Base-by-base conservation (phyloP, 805 yeast genomes). In the Torulaspora gathmanii region DNA sequence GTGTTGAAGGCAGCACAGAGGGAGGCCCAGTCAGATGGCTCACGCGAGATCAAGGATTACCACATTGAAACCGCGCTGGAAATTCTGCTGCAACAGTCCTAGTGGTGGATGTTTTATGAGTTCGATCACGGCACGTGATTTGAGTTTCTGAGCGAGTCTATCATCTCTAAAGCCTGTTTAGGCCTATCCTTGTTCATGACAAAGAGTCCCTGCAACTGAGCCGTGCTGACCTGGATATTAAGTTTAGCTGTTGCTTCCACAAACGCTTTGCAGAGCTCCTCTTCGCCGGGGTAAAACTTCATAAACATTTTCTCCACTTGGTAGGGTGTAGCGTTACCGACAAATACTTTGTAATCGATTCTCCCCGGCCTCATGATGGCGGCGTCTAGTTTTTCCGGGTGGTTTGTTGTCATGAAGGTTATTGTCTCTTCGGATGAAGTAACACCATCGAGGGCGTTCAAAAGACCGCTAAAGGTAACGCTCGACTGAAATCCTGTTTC, bases 331-430 rank as follows among this genome's bases (percentile, higher is more conserved):
- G 98, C 98, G 64, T 91, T 86, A 53, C 86, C 93, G 31, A 93
- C 78, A 57, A 82, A 70, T 16, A 81, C 83, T 67, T 88, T 87
- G 64, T 74, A 81, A 62, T 93, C 99, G 26, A 93, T 83, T 66
- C 99, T 75, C 2, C 99, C 99, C 0, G 99, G 99, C 53, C 99
- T 75, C 63, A 93, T 69, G 35, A 93, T 74, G 0, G 99, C 99
- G 1, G 96, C 88, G 58, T 93, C 99, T 30, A 93, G 71, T 51
- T 79, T 79, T 51, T 93, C 98, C 0, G 97, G 96, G 60, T 93
- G 99, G 65, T 93, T 93, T 16, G 99, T 91, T 16, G 99, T 93
- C 99, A 93, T 93, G 66, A 93, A 93, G 0, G 97, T 91, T 27
- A 93, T 75, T 37, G 96, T 84, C 61, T 93, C 98, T 61, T 93